Conservation (phyloP, 2,329 filamentous ascomycete genomes). For the Cercospora zeina region DNA sequence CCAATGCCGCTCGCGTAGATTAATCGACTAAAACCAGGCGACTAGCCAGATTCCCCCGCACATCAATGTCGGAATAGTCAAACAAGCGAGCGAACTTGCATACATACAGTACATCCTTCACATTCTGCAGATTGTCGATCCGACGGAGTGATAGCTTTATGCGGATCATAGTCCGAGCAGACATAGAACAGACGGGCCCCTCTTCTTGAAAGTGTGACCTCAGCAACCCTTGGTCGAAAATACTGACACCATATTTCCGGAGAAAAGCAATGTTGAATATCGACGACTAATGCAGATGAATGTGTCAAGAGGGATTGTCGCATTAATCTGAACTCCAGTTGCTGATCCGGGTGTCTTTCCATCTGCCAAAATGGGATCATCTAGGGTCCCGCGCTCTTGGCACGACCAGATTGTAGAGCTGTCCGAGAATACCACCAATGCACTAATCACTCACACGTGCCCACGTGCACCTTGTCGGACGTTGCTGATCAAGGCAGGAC, state of each 20-base stretch:
- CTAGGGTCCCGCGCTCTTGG: not conserved
- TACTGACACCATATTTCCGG: not conserved
- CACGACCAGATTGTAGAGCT: not conserved
- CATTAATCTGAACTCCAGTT: not conserved
- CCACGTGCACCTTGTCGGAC: not conserved
- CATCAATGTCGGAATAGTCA: not conserved
- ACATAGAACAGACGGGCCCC: not conserved
- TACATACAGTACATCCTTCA: not conserved
- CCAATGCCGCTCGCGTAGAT: not conserved
- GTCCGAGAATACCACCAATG: not conserved
- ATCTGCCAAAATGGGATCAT: not conserved
- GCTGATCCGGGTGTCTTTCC: not conserved
- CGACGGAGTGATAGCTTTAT: conserved; percentile 3
- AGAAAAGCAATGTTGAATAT: not conserved
- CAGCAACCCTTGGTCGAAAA: not conserved
- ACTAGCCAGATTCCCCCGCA: not conserved
- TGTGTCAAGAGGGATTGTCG: not conserved
- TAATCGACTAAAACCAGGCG: not conserved
- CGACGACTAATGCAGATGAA: not conserved
- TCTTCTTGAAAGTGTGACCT: not conserved
- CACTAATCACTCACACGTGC: not conserved
- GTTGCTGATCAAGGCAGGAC: conserved; percentile 1
- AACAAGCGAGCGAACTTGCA: not conserved
- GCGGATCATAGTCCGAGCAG: not conserved
- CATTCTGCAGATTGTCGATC: not conserved